Evolutionary conservation across 176 grass and related monocot species (phyloP).

Genomic region (Juncus effusus): DNA sequence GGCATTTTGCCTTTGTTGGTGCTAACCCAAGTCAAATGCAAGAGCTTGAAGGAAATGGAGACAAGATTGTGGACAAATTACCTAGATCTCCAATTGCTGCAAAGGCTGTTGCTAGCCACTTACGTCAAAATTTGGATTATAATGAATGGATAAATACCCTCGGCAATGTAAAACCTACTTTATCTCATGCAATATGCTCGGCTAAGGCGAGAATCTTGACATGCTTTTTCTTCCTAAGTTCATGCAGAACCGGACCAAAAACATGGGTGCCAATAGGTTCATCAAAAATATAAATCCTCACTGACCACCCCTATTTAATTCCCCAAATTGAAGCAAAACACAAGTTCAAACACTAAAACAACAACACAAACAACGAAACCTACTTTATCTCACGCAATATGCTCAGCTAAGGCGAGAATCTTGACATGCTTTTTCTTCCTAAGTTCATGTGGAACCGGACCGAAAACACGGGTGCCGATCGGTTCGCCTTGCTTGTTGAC

Average conservation of each 20-base stretch:
- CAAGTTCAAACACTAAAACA: constrained; percentile 13
- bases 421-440: constrained; percentile 96
- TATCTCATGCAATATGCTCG: constrained; percentile 83
- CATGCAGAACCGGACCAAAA: constrained; percentile 66
- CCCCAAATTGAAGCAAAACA: neutral
- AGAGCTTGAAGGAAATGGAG: neutral
- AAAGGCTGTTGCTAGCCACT: constrained; percentile 2
- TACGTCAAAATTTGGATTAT: constrained; percentile 5
- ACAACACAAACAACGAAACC: neutral
- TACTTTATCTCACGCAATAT: constrained; percentile 57
- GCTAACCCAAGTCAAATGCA: neutral
- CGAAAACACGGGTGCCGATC: constrained; percentile 75
- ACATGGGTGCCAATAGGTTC: constrained; percentile 85
- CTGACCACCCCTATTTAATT: no score
- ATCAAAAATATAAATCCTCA: constrained; percentile 8
- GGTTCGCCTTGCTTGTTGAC: constrained; percentile 96
- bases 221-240: constrained; percentile 93
- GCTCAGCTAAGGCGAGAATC: constrained; percentile 82
- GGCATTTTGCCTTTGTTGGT: constrained; percentile 1
- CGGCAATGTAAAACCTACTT: neutral
- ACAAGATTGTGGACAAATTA: neutral
- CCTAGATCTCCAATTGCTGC: constrained; percentile 10
- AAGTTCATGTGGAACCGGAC: constrained; percentile 77
- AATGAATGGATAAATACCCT: constrained; percentile 3
- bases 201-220: constrained; percentile 88